Conservation (phyloP, 2,329 filamentous ascomycete species). For the Beauveria bassiana region DNA sequence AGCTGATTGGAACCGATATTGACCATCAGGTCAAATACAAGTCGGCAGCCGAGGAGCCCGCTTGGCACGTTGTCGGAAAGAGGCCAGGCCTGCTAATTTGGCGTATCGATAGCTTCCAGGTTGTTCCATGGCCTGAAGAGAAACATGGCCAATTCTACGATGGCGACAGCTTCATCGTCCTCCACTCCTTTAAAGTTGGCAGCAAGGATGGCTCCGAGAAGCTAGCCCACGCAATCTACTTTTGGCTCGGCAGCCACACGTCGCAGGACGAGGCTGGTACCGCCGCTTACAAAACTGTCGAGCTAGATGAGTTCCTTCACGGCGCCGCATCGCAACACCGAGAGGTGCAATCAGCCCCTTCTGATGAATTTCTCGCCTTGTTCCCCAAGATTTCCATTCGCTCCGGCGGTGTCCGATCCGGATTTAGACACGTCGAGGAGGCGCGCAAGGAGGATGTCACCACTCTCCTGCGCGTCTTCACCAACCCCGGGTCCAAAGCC, state of each 20-base stretch:
- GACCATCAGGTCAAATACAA: constrained; percentile 63
- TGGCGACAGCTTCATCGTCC: constrained; percentile 60
- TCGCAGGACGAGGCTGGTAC: constrained; percentile 62
- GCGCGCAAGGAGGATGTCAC: constrained; percentile 32
- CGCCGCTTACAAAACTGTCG: constrained; percentile 64
- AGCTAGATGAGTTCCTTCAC: constrained; percentile 58
- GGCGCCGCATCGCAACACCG: constrained; percentile 57
- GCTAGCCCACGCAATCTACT: constrained; percentile 58
- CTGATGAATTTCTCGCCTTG: constrained; percentile 50
- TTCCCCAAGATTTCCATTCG: constrained; percentile 55
- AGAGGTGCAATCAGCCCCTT: constrained; percentile 52
- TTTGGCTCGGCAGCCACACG: constrained; percentile 60
- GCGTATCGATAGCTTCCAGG: constrained; percentile 61
- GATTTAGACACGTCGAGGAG: constrained; percentile 55
- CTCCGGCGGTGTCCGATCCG: constrained; percentile 51
- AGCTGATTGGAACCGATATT: constrained; percentile 54
- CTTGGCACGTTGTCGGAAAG: constrained; percentile 53
- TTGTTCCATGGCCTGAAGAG: constrained; percentile 51
- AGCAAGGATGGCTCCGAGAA: constrained; percentile 33
- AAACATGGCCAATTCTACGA: constrained; percentile 56
- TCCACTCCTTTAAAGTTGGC: constrained; percentile 50
- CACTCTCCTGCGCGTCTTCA: constrained; percentile 56
- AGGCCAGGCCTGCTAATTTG: constrained; percentile 51
- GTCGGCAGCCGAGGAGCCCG: constrained; percentile 56
- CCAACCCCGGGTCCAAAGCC: constrained; percentile 39